A percentile compares a stretch with the other conserved stretches of the same genome.
phyloP scores from a whole-genome alignment of 2,329 filamentous ascomycete species.

The Phyllosticta citribraziliensis region DNA sequence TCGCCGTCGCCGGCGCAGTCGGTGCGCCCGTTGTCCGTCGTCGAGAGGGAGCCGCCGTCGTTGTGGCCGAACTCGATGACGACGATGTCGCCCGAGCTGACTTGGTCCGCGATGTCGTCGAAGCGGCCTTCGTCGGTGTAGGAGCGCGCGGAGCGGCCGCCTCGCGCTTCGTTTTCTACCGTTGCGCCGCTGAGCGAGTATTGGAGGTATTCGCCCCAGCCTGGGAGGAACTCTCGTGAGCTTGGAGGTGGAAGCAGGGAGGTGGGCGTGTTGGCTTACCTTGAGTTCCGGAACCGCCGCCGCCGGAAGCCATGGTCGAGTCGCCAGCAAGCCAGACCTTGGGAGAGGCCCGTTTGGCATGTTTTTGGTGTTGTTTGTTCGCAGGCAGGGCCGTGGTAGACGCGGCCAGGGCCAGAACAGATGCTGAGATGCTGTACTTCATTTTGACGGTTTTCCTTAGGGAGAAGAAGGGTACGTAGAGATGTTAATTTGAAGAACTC shows the following conservation, averaged over 20 bases:
- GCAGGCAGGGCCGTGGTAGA: constrained; percentile 3
- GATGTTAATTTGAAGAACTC: not conserved
- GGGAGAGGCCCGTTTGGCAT: constrained; percentile 18
- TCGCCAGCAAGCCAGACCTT: constrained; percentile 45
- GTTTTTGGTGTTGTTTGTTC: not conserved
- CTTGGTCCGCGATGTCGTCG: constrained; percentile 40
- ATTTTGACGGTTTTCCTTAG: not conserved
- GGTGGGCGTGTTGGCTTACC: constrained; percentile 5
- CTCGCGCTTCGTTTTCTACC: constrained; percentile 54
- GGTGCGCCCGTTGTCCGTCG: constrained; percentile 48
- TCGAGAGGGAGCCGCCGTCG: constrained; percentile 42
- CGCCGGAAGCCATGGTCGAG: constrained; percentile 46
- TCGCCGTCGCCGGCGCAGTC: constrained; percentile 45
- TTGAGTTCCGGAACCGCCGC: constrained; percentile 24
- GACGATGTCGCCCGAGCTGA: constrained; percentile 51
- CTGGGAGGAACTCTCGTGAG: constrained; percentile 18
- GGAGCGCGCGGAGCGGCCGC: constrained; percentile 54
- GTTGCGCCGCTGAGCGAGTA: constrained; percentile 34
- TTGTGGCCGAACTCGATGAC: constrained; percentile 64
- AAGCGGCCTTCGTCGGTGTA: constrained; percentile 57
- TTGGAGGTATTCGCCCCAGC: constrained; percentile 52
- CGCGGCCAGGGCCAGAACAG: constrained; percentile 1
- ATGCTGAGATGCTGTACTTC: constrained; percentile 7
- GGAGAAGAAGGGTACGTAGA: not conserved
- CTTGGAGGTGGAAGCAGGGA: not conserved